Base-by-base conservation (phyloP, 805 yeast genomes). In the Starmerella potacharoeniae region DNA sequence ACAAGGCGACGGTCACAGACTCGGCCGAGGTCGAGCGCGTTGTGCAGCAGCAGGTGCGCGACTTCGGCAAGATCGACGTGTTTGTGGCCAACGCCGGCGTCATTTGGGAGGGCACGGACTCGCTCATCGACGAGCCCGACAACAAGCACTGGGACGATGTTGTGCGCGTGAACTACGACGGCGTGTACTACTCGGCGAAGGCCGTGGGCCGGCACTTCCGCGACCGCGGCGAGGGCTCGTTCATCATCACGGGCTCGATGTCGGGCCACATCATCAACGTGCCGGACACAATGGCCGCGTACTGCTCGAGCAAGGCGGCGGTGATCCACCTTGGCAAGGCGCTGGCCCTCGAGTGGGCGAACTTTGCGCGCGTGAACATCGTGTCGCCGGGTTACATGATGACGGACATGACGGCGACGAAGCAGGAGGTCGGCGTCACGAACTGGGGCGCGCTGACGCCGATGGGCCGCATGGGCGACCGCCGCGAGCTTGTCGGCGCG, bases 1-100 rank as follows among this genome's bases (percentile, higher is more conserved):
- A 84, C 75, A 75, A 79, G 69, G 81, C 82, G 63, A 73, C 76
- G 46, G 74, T 83, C 52, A 71, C 77, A 52, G 76, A 79, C 60
- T 59, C 72, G 52, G 75, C 72, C 13, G 73, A 68, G 8, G 86
- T 83, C 46, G 77, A 77, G 59, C 61, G 58, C 22, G 75, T 79
- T 5, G 72, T 83, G 51, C 65, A 64, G 35, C 75, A 75, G 67
- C 79, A 82, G 57, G 78, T 74, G 58, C 58, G 69, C 53, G 95
- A 86, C 64, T 87, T 88, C 67, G 93, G 93, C 55, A 80, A 80
- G 58, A 81, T 88, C 61, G 95, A 88, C 68, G 73, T 86, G 34
- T 83, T 86, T 65, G 93, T 88, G 43, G 95, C 95, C 62, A 88
- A 88, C 68, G 96, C 96, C 13, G 96, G 96, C 46, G 81, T 86